These are phyloP conservation scores for Paraphoma chrysanthemicola DNA, from an alignment of 2,329 filamentous ascomycete genomes.

Conservation along the genomic window DNA sequence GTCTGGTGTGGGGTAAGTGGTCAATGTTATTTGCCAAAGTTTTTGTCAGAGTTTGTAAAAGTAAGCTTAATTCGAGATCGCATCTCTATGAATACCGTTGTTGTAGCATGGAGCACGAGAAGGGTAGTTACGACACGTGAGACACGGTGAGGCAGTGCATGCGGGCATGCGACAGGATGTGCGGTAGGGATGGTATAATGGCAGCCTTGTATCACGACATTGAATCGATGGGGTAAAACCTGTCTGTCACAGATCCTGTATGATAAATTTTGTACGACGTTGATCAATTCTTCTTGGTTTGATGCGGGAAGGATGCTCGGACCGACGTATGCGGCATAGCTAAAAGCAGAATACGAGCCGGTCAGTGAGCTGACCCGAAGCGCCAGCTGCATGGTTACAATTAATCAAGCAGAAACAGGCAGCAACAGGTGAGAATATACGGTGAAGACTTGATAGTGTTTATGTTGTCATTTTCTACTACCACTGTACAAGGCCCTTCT, in stretches of 20 bases:
- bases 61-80: too few relatives aligned
- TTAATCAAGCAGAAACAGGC: background rate
- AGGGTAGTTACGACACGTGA: background rate
- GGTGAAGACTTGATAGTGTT: background rate
- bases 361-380: background rate
- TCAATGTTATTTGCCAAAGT: too few relatives aligned
- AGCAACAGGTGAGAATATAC: background rate
- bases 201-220: conserved; percentile 16
- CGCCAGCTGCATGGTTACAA: background rate
- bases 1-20: too few relatives aligned
- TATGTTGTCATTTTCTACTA: conserved; percentile 23
- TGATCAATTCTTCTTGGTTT: background rate
- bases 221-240: conserved; percentile 16
- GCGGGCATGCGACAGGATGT: conserved; percentile 4
- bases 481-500: conserved; percentile 32
- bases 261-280: background rate
- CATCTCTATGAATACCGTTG: too few relatives aligned
- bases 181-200: conserved; percentile 6
- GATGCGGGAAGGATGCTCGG: background rate
- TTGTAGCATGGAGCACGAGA: too few relatives aligned
- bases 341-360: background rate
- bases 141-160: background rate
- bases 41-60: too few relatives aligned
- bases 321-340: background rate
- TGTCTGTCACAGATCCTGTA: conserved; percentile 1